phyloP scores from a whole-genome alignment of 495 filamentous ascomycete genomes.

The Trypethelium eluteriae region DNA sequence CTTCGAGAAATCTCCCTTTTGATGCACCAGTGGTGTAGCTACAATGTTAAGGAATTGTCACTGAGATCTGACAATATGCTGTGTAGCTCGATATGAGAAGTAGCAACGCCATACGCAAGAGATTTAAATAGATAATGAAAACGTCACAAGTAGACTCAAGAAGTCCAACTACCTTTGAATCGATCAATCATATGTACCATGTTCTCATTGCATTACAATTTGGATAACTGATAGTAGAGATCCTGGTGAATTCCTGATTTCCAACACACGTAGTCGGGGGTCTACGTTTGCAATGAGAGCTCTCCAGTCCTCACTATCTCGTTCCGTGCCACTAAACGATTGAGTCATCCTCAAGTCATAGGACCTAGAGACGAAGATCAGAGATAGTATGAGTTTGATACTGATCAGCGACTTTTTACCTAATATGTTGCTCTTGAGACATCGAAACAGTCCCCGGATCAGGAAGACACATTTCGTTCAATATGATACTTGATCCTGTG shows the following conservation, averaged over 20 bases:
- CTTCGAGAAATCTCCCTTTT: too few relatives aligned
- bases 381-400: neutral
- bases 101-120: neutral
- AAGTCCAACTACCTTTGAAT: neutral
- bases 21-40: too few relatives aligned
- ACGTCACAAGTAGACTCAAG: neutral
- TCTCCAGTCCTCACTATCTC: neutral
- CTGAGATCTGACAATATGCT: neutral
- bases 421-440: neutral
- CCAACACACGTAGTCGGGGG: neutral
- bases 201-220: slow-evolving; percentile 1
- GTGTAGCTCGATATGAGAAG: neutral
- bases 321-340: slow-evolving; percentile 3
- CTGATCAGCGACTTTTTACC: neutral
- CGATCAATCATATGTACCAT: neutral
- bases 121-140: neutral
- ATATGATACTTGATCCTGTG: slow-evolving; percentile 1
- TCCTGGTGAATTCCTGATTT: neutral
- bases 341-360: slow-evolving; percentile 1
- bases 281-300: neutral
- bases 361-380: neutral
- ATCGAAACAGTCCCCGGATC: neutral
- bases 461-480: slow-evolving; percentile 2
- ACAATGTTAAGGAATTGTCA: too few relatives aligned
- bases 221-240: neutral